phyloP scores from a whole-genome alignment of 441 rosid species.

The Manihot esculenta region DNA sequence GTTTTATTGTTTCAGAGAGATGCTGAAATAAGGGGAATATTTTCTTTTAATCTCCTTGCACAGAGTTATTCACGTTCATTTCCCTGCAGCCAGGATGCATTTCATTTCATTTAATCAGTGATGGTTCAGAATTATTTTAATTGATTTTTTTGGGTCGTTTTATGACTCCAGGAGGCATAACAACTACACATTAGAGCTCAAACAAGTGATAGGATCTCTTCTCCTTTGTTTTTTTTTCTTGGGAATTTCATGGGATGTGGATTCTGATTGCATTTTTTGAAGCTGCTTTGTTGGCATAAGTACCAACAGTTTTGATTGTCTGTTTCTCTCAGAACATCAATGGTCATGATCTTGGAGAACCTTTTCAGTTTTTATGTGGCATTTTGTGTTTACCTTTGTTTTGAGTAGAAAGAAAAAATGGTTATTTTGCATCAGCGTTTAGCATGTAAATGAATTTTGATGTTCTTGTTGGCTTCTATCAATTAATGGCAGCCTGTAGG shows the following conservation, averaged over 20 bases:
- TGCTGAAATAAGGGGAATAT: background rate
- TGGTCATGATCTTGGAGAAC: no score
- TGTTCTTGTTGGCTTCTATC: background rate
- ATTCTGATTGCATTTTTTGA: background rate
- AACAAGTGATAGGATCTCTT: background rate
- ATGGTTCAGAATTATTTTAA: background rate
- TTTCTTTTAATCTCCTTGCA: background rate
- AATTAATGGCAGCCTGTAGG: background rate
- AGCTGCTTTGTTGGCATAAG: background rate
- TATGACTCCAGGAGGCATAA: background rate
- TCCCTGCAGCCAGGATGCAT: background rate
- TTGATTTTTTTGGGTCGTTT: background rate
- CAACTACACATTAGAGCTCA: background rate
- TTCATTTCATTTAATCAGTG: background rate
- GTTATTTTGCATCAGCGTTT: background rate
- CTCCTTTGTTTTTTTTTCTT: background rate
- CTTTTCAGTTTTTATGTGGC: no score
- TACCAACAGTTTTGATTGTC: no score
- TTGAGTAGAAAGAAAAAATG: background rate
- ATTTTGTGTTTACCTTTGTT: background rate
- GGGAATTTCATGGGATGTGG: background rate
- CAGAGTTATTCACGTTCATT: background rate
- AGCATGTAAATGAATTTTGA: background rate
- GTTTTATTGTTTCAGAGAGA: background rate
- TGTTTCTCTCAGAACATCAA: no score